Evolutionary conservation across 495 filamentous ascomycete genomes (phyloP).

Genomic region (Recurvomyces mirabilis): DNA sequence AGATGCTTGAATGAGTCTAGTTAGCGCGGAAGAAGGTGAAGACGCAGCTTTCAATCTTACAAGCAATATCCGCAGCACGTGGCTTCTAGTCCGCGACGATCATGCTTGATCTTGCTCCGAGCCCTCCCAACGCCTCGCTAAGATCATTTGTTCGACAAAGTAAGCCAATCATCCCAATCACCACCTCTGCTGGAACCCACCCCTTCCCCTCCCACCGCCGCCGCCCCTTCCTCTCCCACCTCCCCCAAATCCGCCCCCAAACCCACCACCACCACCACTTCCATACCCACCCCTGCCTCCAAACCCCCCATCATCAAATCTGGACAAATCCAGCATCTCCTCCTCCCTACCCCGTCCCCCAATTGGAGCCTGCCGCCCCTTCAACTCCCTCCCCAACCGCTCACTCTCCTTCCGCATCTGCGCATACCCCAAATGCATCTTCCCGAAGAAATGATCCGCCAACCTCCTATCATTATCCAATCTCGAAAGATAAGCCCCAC

Average conservation of each 20-base stretch:
- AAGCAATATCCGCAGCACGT: too few relatives aligned
- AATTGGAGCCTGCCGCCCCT: constrained; percentile 52
- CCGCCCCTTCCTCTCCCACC: constrained; percentile 11
- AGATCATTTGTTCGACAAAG: too few relatives aligned
- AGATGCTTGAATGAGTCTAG: too few relatives aligned
- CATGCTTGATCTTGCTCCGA: not conserved
- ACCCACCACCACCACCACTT: constrained; percentile 24
- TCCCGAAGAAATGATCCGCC: constrained; percentile 97
- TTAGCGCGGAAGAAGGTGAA: too few relatives aligned
- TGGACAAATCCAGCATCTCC: constrained; percentile 14
- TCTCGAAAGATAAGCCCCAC: constrained; percentile 79
- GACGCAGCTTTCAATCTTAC: too few relatives aligned
- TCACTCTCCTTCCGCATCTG: constrained; percentile 92
- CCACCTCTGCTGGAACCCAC: not conserved
- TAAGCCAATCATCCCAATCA: not conserved
- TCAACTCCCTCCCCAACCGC: constrained; percentile 72
- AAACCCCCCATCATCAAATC: constrained; percentile 21
- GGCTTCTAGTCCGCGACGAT: too few relatives aligned
- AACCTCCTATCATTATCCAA: constrained; percentile 89
- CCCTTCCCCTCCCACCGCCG: constrained; percentile 2
- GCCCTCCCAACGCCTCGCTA: constrained; percentile 1
- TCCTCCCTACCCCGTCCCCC: constrained; percentile 40
- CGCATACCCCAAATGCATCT: constrained; percentile 97
- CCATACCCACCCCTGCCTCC: constrained; percentile 20
- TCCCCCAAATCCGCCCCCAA: constrained; percentile 18